Conservation (phyloP, 2,329 filamentous ascomycete genomes). For the Cladosporium sp. region DNA sequence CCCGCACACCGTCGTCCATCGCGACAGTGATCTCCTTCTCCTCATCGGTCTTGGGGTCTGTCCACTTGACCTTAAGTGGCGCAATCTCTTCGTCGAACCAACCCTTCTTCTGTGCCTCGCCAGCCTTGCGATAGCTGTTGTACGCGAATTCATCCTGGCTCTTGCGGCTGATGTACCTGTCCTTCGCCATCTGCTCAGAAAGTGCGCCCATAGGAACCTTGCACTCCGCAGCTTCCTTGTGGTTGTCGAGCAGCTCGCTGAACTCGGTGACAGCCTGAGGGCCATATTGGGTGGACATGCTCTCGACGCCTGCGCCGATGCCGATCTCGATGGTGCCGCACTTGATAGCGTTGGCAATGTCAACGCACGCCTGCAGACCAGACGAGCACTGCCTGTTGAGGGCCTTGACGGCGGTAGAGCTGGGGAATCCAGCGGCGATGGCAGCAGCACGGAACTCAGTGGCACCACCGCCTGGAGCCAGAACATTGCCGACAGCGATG, state of each 20-base stretch:
- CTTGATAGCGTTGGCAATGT: slow-evolving; percentile 89
- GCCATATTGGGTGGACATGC: slow-evolving; percentile 90
- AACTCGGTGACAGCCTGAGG: slow-evolving; percentile 87
- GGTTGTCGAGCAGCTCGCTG: slow-evolving; percentile 75
- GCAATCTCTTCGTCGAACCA: slow-evolving; percentile 89
- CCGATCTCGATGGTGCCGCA: slow-evolving; percentile 92
- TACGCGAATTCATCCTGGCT: slow-evolving; percentile 91
- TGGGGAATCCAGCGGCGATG: slow-evolving; percentile 85
- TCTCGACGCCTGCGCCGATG: slow-evolving; percentile 91
- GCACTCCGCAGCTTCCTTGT: slow-evolving; percentile 84
- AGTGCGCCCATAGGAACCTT: slow-evolving; percentile 95
- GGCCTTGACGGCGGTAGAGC: slow-evolving; percentile 73
- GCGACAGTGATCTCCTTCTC: slow-evolving; percentile 74
- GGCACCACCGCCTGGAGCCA: slow-evolving; percentile 86
- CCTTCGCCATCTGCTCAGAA: slow-evolving; percentile 91
- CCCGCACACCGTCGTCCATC: slow-evolving; percentile 80
- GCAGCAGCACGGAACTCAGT: slow-evolving; percentile 94
- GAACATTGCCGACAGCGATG: slow-evolving; percentile 82
- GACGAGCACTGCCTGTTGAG: slow-evolving; percentile 94
- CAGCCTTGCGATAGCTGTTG: slow-evolving; percentile 84
- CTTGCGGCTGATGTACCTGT: slow-evolving; percentile 63
- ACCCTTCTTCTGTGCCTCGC: slow-evolving; percentile 77
- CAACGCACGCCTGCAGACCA: slow-evolving; percentile 84
- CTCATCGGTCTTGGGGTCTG: slow-evolving; percentile 86
- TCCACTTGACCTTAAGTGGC: slow-evolving; percentile 78